These are phyloP conservation scores for Hypomyces perniciosus DNA, from an alignment of 2,329 filamentous ascomycete genomes.

Conservation along the genomic window DNA sequence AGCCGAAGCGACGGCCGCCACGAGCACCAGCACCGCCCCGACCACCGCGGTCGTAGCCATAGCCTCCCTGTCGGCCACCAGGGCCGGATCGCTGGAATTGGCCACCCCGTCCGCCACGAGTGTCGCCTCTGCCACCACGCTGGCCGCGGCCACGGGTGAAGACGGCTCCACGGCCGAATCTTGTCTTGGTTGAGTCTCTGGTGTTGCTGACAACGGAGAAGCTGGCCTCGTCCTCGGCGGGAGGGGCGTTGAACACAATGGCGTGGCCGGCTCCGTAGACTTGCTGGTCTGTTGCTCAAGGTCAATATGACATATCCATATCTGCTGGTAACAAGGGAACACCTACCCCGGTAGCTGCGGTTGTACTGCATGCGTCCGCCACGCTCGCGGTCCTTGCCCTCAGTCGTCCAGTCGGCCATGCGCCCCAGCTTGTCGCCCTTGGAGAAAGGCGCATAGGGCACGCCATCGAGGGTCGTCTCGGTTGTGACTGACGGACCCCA, in stretches of 20 bases:
- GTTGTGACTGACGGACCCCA: slow-evolving; percentile 82
- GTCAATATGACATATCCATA: not conserved
- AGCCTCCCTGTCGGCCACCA: slow-evolving; percentile 57
- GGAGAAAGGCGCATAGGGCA: slow-evolving; percentile 95
- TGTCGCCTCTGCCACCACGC: slow-evolving; percentile 58
- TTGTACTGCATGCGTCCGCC: slow-evolving; percentile 85
- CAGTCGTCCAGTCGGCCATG: slow-evolving; percentile 97
- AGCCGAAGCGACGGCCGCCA: slow-evolving; percentile 84
- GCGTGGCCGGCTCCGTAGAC: slow-evolving; percentile 88
- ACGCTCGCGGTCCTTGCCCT: slow-evolving; percentile 77
- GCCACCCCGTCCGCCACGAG: slow-evolving; percentile 52
- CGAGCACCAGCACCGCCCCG: slow-evolving; percentile 61
- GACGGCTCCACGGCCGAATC: slow-evolving; percentile 84
- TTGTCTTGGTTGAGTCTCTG: slow-evolving; percentile 74
- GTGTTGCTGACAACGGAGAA: slow-evolving; percentile 98
- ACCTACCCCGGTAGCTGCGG: slow-evolving; percentile 81
- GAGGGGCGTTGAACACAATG: slow-evolving; percentile 82
- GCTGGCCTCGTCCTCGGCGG: slow-evolving; percentile 89
- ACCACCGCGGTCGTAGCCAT: slow-evolving; percentile 64
- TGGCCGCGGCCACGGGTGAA: slow-evolving; percentile 86
- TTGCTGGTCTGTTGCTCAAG: slow-evolving; percentile 67
- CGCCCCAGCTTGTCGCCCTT: slow-evolving; percentile 98
- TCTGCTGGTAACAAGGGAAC: not conserved
- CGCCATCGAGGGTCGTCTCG: slow-evolving; percentile 87
- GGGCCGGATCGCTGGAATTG: slow-evolving; percentile 67